Percentiles rank a stretch among this genome's conserved stretches.
Conservation (phyloP, 2,329 filamentous ascomycete species). For the Pseudogymnoascus sp. region DNA sequence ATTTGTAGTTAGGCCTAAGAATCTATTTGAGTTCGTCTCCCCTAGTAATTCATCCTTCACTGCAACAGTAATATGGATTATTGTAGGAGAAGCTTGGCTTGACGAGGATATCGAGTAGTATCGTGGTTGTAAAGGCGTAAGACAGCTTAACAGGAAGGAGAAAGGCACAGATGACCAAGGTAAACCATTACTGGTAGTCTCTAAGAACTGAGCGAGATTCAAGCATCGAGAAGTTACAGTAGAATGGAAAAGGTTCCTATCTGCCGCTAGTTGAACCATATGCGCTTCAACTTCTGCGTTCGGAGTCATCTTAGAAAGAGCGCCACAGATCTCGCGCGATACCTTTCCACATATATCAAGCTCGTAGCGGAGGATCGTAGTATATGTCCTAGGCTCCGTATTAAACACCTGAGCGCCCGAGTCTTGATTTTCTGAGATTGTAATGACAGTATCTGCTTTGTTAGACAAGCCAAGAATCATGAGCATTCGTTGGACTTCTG, state of each 20-base stretch:
- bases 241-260: slow-evolving; percentile 7
- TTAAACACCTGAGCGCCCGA: not conserved
- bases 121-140: slow-evolving; percentile 2
- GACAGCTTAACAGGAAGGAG: not conserved
- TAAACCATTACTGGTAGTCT: not conserved
- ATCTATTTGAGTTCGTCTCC: not conserved
- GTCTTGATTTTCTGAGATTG: not conserved
- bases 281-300: not conserved
- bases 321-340: not conserved
- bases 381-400: not conserved
- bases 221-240: not conserved
- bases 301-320: not conserved
- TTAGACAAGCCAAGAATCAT: slow-evolving; percentile 23
- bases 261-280: not conserved
- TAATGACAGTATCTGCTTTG: not conserved
- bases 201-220: not conserved
- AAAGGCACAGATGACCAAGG: not conserved
- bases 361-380: slow-evolving; percentile 1
- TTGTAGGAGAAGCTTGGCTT: not conserved
- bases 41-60: not conserved
- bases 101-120: slow-evolving; percentile 11
- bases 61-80: not conserved
- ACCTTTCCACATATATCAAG: slow-evolving; percentile 6
- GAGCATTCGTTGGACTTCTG: slow-evolving; percentile 28
- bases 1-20: slow-evolving; percentile 7